Evolutionary conservation across 352 stramenopile species (phyloP).

Genomic region (Globisporangium spiculum): DNA sequence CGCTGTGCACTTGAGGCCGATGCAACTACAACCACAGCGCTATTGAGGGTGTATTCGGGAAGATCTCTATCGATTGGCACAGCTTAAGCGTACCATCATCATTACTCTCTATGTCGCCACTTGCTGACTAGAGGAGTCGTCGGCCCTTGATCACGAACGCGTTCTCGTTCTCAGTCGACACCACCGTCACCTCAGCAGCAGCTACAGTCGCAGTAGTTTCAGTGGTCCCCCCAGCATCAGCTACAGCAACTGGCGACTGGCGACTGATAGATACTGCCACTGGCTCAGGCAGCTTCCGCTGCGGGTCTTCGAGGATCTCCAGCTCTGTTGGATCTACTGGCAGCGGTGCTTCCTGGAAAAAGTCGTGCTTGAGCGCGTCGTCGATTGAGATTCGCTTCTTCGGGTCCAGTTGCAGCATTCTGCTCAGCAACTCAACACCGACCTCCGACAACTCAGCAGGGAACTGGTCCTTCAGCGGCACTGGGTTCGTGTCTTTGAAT

Average conservation of each 20-base stretch:
- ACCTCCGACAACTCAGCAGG: conserved; percentile 37
- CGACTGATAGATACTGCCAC: not conserved
- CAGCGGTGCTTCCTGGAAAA: conserved; percentile 55
- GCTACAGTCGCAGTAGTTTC: not conserved
- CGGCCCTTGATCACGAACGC: conserved; percentile 53
- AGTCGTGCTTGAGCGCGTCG: conserved; percentile 56
- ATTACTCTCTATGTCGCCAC: not conserved
- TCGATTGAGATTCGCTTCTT: conserved; percentile 52
- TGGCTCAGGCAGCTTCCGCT: conserved; percentile 5
- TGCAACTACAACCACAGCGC: too few species aligned
- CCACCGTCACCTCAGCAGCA: conserved; percentile 19
- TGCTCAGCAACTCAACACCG: conserved; percentile 50
- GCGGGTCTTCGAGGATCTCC: conserved; percentile 28
- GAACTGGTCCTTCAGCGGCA: conserved; percentile 56
- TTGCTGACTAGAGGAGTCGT: conserved; percentile 36
- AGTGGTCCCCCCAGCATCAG: not conserved
- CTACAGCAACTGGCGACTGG: not conserved
- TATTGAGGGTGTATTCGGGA: not conserved
- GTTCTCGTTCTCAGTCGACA: conserved; percentile 15
- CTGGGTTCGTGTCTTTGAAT: conserved; percentile 70
- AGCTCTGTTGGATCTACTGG: conserved; percentile 23
- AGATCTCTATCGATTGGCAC: not conserved
- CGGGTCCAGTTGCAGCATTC: conserved; percentile 57
- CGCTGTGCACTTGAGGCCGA: not conserved
- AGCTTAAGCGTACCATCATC: not conserved